Percentiles rank a stretch among this genome's conserved stretches.
Evolutionary conservation across 305 asterid species (phyloP).

Genomic region (Petunia hybrid): DNA sequence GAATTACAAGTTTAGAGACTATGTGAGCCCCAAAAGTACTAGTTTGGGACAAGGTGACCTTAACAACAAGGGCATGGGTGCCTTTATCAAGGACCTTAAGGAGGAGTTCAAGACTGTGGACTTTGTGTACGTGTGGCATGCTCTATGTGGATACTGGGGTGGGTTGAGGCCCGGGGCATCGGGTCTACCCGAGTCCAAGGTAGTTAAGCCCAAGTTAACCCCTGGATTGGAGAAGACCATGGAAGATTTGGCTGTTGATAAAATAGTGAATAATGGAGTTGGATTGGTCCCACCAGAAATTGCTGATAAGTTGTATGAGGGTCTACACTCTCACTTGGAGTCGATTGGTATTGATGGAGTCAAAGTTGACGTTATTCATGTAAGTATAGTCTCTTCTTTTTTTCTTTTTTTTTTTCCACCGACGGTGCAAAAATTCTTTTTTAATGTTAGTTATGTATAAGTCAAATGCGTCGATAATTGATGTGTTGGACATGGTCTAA

Average conservation of each 20-base stretch:
- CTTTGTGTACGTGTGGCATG: constrained; percentile 94
- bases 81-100: constrained; percentile 76
- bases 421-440: not conserved
- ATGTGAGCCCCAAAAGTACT: constrained; percentile 55
- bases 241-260: constrained; percentile 96
- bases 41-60: constrained; percentile 42
- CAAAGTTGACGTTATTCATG: constrained; percentile 94
- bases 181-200: constrained; percentile 68
- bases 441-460: not conserved
- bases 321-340: constrained; percentile 80
- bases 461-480: too few relatives aligned
- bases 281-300: constrained; percentile 87
- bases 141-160: constrained; percentile 97
- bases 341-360: constrained; percentile 90
- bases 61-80: constrained; percentile 75
- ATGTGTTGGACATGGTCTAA: not conserved
- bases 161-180: constrained; percentile 69
- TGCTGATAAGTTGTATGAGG: constrained; percentile 72
- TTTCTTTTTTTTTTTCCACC: not conserved
- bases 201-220: constrained; percentile 66
- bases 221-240: constrained; percentile 86
- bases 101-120: constrained; percentile 64
- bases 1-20: constrained; percentile 81
- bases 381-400: constrained; percentile 37
- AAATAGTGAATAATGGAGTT: constrained; percentile 86